Base-by-base conservation (phyloP, 352 stramenopile species). In the Phytophthora fragariaefolia region DNA sequence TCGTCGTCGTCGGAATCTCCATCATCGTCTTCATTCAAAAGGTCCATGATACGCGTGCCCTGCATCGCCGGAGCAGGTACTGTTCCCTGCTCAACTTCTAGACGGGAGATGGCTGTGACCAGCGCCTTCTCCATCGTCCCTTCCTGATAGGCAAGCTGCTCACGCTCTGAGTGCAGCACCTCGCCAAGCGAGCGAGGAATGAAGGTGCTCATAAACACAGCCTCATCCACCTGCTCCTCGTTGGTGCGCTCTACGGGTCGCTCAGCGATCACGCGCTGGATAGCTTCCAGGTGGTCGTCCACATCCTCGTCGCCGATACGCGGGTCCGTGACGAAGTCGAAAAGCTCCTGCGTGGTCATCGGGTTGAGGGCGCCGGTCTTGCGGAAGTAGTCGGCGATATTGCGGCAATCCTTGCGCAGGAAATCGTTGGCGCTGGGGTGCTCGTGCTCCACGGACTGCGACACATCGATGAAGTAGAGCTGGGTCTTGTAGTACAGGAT, bases 391-490 rank as follows among this genome's bases (percentile, higher is more conserved):
- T 98, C 95, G 63, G 97, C 98, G 24, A 99, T 93, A 76, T 99
- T 99, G 49, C 91, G 87, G 56, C 91, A 98, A 84, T 99, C 98
- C 66, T 98, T 99, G 28, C 97, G 92, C 48, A 99, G 75, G 74
- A 99, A 99, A 48, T 99, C 96, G 48, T 98, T 82, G 1, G 97
- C 96, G 26, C 93, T 96, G 22, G 98, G 98, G 83, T 99, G 98
- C 70, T 99, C 96, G 75, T 98, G 85, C 74, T 99, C 97, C 10
- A 99, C 98, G 26, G 96, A 98, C 84, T 99, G 97, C 10, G 90
- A 98, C 13, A 99, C 97, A 74, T 99, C 98, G 76, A 99, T 99
- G 51, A 99, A 97, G 74, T 97, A 99, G 17, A 99, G 81, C 65
- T 96, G 79, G 51, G 87, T 91, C 63, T 98, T 84, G 79, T 99